Evolutionary conservation across 2,329 filamentous ascomycete species (phyloP), one percentile per base, ranked within the genome.

Genomic region (Furcasterigmium furcatum): DNA sequence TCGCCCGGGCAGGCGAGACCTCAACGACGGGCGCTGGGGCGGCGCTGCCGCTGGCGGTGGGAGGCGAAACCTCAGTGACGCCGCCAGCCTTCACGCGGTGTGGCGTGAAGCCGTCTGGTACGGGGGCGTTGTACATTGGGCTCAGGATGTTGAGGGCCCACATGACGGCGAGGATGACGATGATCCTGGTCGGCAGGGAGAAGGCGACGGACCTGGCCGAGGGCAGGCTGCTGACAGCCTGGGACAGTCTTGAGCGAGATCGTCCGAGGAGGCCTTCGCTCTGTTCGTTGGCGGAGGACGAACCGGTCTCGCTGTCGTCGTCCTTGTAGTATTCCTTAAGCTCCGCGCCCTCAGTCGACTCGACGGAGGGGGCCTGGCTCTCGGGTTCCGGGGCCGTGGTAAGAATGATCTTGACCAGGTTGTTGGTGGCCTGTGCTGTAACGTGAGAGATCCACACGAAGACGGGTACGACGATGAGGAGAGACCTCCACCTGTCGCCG

Each of bases 381-480:
- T 32, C 39, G 14, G n/a, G 22, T 14, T 24, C 6, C 16, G 16
- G 27, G 39, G 39, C n/a, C 12, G 29, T 21, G 13, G 29, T 34
- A 10, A 52, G 49, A n/a, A 59, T 32, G 5, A 61, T 14, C 36
- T 58, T 57, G 24, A 61, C 58, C 4, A 61, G 52, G 6, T 34
- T 27, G 5, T 47, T 49, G 0, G 59, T 60, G 9, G 58, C 55
- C 18, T 57, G 55, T 4, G 58, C 49, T 12, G 58, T 52, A 4
- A 46, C 32, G 41, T 58, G 52, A 22, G 58, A 61, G 22, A 60
- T 47, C 58, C 59, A 61, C 8, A 61, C 40, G 47, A 61, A 61
- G 20, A 61, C 10, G 1, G 59, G 58, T 2, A 59, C 55, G 13
- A 61, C 45, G 14, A 61, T 34, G 12, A 51, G 29, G 12, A 61